phyloP scores from a whole-genome alignment of 148 eudicot species.

The Fagopyrum homotropicum region DNA sequence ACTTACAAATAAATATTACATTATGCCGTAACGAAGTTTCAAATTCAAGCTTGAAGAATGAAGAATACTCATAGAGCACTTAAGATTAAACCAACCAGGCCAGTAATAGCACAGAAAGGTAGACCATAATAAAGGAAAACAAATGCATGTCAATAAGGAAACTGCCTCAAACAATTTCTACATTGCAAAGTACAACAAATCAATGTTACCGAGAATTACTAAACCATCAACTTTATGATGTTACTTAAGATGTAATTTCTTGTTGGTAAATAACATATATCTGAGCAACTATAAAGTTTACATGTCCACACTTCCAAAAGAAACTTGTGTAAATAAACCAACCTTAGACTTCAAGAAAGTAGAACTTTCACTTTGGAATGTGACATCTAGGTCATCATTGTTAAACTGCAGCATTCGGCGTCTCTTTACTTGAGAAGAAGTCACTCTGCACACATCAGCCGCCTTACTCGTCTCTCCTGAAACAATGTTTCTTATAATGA shows the following conservation, averaged over 20 bases:
- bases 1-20: background rate
- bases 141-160: background rate
- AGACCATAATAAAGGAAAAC: background rate
- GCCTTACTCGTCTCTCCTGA: conserved; percentile 49
- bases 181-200: background rate
- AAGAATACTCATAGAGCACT: background rate
- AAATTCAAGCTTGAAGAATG: background rate
- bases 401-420: conserved; percentile 70
- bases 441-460: conserved; percentile 28
- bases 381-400: conserved; percentile 28
- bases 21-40: background rate
- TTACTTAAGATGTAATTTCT: too few relatives aligned
- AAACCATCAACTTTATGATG: background rate
- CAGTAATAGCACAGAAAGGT: background rate
- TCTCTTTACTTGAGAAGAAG: conserved; percentile 63
- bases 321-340: conserved; percentile 12
- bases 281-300: background rate
- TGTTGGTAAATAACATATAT: background rate
- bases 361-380: conserved; percentile 38
- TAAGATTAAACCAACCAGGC: background rate
- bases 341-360: conserved; percentile 70
- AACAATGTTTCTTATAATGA: conserved; percentile 4
- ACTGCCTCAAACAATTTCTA: background rate
- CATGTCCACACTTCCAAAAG: background rate
- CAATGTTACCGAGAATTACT: background rate